Evolutionary conservation across 2,329 filamentous ascomycete genomes (phyloP).

Genomic region (Colletotrichum cuscutae): DNA sequence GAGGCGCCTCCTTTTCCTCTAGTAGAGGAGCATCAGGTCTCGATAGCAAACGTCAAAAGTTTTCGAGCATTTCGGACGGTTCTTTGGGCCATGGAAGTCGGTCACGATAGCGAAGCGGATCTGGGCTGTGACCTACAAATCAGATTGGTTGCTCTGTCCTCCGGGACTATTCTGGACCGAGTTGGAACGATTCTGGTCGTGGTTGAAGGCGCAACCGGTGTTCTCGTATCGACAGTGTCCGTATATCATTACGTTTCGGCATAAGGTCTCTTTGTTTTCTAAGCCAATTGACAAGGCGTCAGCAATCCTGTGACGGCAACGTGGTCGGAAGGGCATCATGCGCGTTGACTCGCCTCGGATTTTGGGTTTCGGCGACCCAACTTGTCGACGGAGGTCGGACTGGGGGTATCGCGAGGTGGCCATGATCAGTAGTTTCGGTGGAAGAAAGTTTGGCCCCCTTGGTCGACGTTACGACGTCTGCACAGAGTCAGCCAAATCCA

Average conservation of each 20-base stretch:
- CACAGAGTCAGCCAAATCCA: constrained; percentile 32
- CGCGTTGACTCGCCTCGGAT: constrained; percentile 58
- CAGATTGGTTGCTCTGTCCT: constrained; percentile 50
- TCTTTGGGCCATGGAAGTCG: not conserved
- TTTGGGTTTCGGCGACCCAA: constrained; percentile 67
- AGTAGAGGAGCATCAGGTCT: not conserved
- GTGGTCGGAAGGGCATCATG: constrained; percentile 29
- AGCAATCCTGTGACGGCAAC: constrained; percentile 21
- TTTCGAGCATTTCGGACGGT: not conserved
- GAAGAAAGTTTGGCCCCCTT: constrained; percentile 43
- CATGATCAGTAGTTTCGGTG: constrained; percentile 49
- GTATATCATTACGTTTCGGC: constrained; percentile 93
- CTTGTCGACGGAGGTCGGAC: constrained; percentile 61
- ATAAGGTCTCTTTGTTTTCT: constrained; percentile 91
- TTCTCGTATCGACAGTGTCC: constrained; percentile 93
- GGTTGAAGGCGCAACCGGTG: constrained; percentile 90
- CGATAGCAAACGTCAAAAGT: not conserved
- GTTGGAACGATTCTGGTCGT: constrained; percentile 75
- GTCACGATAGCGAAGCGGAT: not conserved
- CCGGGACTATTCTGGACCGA: constrained; percentile 33
- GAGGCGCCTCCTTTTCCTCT: not conserved
- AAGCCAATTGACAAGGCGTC: constrained; percentile 34
- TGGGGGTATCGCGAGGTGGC: constrained; percentile 57
- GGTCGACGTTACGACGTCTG: constrained; percentile 57
- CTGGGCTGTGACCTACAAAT: constrained; percentile 55